Base-by-base conservation (phyloP, 306 rosid species). In the Rosa lucieae region DNA sequence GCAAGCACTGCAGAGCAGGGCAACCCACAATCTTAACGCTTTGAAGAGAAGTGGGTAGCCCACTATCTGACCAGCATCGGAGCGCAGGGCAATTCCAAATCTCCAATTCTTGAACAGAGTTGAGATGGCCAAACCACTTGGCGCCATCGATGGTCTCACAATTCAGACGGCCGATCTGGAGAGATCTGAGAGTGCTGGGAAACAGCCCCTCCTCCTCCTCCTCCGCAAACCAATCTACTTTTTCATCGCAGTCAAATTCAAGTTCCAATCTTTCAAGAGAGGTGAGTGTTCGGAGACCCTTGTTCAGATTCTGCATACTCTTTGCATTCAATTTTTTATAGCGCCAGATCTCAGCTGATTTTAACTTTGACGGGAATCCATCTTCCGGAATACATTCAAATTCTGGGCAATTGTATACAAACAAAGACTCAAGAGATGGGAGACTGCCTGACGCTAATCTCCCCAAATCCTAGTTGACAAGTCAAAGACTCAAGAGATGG, bases 111-210 rank as follows among this genome's bases (percentile, higher is more conserved):
- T 3, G 0, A 4, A 52, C n/a, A 15, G 58, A 52, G 23, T 51
- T 21, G 42, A 53, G 81, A 26, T 77, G 77, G 40, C 70, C 52
- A 26, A 86, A 73, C 51, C 78, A 85, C 5, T 17, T 72, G 79
- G 11, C 62, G 62, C 29, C 62, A 11, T 56, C 26, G 29, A 56
- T 56, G 62, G 26, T 20, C 29, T 56, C 26, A 8, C 26, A n/a
- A 18, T 56, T 56, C 26, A 56, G 62, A 56, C 1, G 9, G 29
- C 0, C 2, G 12, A 56, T 56, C 4, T 20, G 0, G 10, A 56
- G 62, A 56, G 7, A 2, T n/a, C 12, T n/a, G 62, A 56, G 62
- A 56, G 29, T 56, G 62, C 29, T 56, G 62, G 62, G 29, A 26
- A 26, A 26, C 29, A 26, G 29, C 29, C 29, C 29, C 29, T 26